A percentile compares a stretch with the other conserved stretches of the same genome.
phyloP scores from a whole-genome alignment of 192 early-diverging fungal species.

The Backusella sp. region DNA sequence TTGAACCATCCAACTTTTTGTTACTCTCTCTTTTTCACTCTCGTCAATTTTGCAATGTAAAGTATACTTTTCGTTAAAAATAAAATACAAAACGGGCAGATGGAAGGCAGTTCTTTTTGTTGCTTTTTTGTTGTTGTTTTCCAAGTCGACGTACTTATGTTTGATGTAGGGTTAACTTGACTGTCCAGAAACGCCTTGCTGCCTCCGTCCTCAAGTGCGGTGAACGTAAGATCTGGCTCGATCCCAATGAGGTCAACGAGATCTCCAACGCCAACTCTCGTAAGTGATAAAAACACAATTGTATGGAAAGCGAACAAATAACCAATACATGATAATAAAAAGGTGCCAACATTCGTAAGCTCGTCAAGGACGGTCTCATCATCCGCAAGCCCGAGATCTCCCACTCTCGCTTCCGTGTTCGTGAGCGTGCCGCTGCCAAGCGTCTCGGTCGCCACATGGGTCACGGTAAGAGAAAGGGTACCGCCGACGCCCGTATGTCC shows the following conservation, averaged over 20 bases:
- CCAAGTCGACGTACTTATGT: not conserved
- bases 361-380: conserved; percentile 95
- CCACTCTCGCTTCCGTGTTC: conserved; percentile 92
- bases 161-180: conserved; percentile 65
- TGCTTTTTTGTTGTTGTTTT: too few species aligned
- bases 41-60: conserved; percentile 4
- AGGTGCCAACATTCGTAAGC: conserved; percentile 96
- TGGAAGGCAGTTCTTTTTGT: not conserved
- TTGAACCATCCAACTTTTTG: not conserved
- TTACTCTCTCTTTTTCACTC: not conserved
- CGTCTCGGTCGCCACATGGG: conserved; percentile 96
- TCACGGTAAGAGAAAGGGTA: conserved; percentile 92
- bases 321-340: not conserved
- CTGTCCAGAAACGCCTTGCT: conserved; percentile 93
- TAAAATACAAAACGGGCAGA: not conserved
- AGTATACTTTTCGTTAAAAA: not conserved
- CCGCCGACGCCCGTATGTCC: conserved; percentile 98
- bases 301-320: not conserved
- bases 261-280: conserved; percentile 98
- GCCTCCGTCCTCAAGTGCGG: conserved; percentile 97
- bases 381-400: conserved; percentile 88
- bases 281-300: conserved; percentile 47
- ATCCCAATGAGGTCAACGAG: conserved; percentile 94
- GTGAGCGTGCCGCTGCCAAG: conserved; percentile 91
- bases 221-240: conserved; percentile 98